phyloP scores from a whole-genome alignment of 1,284 basidiomycete genomes.

The Spongispora temasekensis region DNA sequence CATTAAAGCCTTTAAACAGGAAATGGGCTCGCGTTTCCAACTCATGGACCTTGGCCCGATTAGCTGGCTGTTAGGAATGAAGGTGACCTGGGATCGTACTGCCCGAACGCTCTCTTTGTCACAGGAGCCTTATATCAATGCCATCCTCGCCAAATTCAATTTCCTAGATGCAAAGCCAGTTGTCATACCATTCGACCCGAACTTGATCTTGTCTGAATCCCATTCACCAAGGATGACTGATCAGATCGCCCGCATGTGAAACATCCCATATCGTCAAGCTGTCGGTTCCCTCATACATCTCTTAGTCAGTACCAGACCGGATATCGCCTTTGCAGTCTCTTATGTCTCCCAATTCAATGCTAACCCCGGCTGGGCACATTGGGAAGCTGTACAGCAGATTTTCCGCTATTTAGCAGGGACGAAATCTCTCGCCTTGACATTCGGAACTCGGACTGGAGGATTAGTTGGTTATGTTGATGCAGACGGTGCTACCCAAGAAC shows the following conservation, averaged over 20 bases:
- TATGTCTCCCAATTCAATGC: too few species aligned
- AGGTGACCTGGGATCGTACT: neutral
- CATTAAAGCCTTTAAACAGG: neutral
- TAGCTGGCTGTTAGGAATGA: conserved; percentile 4
- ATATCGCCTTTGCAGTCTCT: neutral
- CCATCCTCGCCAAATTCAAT: too few species aligned
- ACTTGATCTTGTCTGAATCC: neutral
- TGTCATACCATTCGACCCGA: neutral
- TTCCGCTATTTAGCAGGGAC: neutral
- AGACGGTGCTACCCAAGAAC: conserved; percentile 9
- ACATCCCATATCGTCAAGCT: too few species aligned
- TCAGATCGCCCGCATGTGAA: neutral
- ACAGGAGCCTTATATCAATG: too few species aligned
- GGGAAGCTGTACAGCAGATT: neutral
- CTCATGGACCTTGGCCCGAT: neutral
- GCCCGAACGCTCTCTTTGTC: neutral
- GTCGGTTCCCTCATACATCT: neutral
- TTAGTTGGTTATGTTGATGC: too few species aligned
- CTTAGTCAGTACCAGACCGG: neutral
- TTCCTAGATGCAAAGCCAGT: neutral
- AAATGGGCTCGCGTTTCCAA: too few species aligned
- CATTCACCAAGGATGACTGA: neutral
- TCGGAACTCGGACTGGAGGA: neutral
- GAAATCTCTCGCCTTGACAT: neutral
- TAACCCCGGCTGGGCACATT: too few species aligned